Evolutionary conservation across 768 basidiomycete genomes (phyloP).

Genomic region (Macrolepiota dolichaula): DNA sequence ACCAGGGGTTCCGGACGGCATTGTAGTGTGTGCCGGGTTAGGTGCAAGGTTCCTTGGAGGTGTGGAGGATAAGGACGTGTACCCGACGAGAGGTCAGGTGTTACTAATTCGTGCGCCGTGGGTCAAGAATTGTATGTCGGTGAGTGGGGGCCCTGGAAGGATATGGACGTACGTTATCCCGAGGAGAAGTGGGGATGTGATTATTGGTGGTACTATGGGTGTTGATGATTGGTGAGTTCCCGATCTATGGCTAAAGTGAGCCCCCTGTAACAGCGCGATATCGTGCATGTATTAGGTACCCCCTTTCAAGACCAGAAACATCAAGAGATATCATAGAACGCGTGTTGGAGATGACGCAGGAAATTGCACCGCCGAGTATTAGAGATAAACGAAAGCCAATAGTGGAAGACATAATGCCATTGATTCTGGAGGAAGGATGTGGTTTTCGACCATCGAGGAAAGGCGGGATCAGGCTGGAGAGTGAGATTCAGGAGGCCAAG

Average conservation of each 20-base stretch:
- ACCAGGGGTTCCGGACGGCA: constrained; percentile 36
- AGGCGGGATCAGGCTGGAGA: constrained; percentile 55
- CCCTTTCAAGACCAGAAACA: constrained; percentile 54
- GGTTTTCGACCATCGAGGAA: constrained; percentile 39
- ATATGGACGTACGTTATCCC: constrained; percentile 61
- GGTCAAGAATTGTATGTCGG: constrained; percentile 48
- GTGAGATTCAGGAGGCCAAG: constrained; percentile 23
- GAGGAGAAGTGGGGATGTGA: constrained; percentile 50
- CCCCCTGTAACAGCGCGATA: background rate
- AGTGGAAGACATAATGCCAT: background rate
- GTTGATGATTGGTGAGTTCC: constrained; percentile 54
- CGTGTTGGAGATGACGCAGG: constrained; percentile 43
- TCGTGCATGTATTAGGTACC: constrained; percentile 34
- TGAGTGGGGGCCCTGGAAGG: constrained; percentile 33
- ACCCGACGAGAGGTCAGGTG: constrained; percentile 78
- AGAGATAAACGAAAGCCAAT: constrained; percentile 13
- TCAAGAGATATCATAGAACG: constrained; percentile 53
- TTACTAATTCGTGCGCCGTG: constrained; percentile 65
- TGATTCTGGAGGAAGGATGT: constrained; percentile 18
- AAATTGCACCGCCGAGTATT: constrained; percentile 41
- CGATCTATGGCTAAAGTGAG: background rate
- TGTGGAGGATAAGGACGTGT: constrained; percentile 66
- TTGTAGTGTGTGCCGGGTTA: constrained; percentile 68
- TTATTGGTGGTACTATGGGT: constrained; percentile 58
- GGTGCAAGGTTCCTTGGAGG: constrained; percentile 70